These are phyloP conservation scores for Moesziomyces parantarcticus DNA, from an alignment of 1,284 basidiomycete genomes.

Conservation along the genomic window DNA sequence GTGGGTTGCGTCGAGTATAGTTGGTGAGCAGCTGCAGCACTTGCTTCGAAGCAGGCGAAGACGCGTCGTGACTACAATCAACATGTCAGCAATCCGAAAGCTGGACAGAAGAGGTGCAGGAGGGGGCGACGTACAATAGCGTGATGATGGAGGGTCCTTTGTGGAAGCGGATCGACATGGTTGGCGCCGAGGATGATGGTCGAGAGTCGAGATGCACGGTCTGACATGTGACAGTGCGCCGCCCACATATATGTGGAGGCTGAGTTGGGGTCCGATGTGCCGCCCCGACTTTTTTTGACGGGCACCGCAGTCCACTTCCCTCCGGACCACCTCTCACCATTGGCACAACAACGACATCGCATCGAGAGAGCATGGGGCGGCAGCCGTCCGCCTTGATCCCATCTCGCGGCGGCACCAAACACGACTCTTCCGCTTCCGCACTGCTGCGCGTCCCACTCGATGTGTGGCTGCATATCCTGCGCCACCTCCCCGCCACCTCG, in stretches of 20 bases:
- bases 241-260: slow-evolving; percentile 15
- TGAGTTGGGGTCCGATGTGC: too few relatives aligned
- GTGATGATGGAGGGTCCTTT: slow-evolving; percentile 41
- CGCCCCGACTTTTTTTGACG: neutral
- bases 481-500: slow-evolving; percentile 1
- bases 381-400: neutral
- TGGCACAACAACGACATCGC: too few relatives aligned
- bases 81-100: neutral
- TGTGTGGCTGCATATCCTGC: slow-evolving; percentile 38
- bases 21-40: slow-evolving; percentile 28
- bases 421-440: too few relatives aligned
- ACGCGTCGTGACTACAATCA: slow-evolving; percentile 16
- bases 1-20: too few relatives aligned
- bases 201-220: neutral
- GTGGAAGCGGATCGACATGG: slow-evolving; percentile 46
- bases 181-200: neutral
- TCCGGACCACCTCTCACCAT: too few relatives aligned
- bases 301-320: neutral
- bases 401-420: neutral
- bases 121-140: slow-evolving; percentile 26
- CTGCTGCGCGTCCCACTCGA: slow-evolving; percentile 28
- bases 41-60: slow-evolving; percentile 27
- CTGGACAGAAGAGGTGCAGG: neutral
- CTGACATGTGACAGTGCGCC: neutral
- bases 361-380: neutral